A percentile compares a stretch with the other conserved stretches of the same genome.
These are phyloP conservation scores for Nadsonia commutata DNA, from an alignment of 1,139 yeast species.

Conservation along the genomic window DNA sequence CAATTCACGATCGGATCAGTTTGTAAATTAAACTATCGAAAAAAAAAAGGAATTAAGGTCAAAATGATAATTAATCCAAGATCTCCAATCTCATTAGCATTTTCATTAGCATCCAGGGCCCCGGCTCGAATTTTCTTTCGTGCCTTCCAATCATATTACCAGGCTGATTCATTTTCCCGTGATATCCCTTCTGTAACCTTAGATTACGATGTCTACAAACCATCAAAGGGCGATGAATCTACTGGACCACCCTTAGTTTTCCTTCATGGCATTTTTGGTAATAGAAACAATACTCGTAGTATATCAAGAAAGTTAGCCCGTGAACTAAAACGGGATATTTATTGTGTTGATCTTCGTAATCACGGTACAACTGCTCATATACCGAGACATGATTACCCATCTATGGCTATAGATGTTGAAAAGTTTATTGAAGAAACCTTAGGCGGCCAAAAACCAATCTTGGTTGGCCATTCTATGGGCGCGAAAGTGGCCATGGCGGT, in stretches of 20 bases:
- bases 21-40: too few relatives aligned
- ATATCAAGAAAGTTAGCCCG: slow-evolving; percentile 35
- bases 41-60: too few relatives aligned
- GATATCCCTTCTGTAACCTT: slow-evolving; percentile 31
- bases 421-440: slow-evolving; percentile 31
- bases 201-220: slow-evolving; percentile 29
- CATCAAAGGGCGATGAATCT: slow-evolving; percentile 10
- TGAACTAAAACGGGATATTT: slow-evolving; percentile 30
- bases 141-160: slow-evolving; percentile 1
- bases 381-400: slow-evolving; percentile 56
- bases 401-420: slow-evolving; percentile 77
- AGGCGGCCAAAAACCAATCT: slow-evolving; percentile 33
- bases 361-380: slow-evolving; percentile 85
- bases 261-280: slow-evolving; percentile 84
- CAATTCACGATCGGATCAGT: too few relatives aligned
- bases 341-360: slow-evolving; percentile 71
- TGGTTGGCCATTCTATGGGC: slow-evolving; percentile 95
- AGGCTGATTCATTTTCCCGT: slow-evolving; percentile 15
- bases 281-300: slow-evolving; percentile 60
- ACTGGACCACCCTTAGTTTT: slow-evolving; percentile 44
- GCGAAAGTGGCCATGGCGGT: slow-evolving; percentile 90
- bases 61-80: too few relatives aligned
- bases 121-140: too few relatives aligned
- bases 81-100: too few relatives aligned
- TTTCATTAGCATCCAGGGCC: too few relatives aligned